Percentiles rank a stretch among this genome's conserved stretches.
These are phyloP conservation scores for Aspergillus brunneoviolaceus DNA, from an alignment of 2,329 filamentous ascomycete species.

Conservation along the genomic window DNA sequence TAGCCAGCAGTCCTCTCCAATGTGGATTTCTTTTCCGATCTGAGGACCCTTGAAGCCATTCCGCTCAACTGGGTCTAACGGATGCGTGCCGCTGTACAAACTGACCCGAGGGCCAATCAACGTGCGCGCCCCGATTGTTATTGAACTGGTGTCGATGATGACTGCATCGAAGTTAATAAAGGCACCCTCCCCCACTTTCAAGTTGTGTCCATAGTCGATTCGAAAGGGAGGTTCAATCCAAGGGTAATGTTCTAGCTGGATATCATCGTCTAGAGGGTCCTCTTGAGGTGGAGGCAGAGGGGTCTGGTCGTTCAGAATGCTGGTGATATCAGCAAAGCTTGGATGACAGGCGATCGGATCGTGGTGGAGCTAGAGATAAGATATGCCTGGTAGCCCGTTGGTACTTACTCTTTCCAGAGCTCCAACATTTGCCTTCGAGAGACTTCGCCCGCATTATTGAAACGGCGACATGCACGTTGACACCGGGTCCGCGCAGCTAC, in stretches of 20 bases:
- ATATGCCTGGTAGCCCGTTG: not conserved
- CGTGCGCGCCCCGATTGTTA: slow-evolving; percentile 74
- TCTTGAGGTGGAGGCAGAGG: slow-evolving; percentile 61
- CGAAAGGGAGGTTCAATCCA: slow-evolving; percentile 70
- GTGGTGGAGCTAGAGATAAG: not conserved
- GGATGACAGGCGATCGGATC: no score
- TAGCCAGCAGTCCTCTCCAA: slow-evolving; percentile 81
- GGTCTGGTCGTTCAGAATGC: slow-evolving; percentile 61
- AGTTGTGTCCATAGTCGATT: slow-evolving; percentile 76
- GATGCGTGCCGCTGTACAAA: slow-evolving; percentile 74
- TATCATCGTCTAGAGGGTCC: slow-evolving; percentile 64
- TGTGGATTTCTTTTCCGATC: slow-evolving; percentile 67
- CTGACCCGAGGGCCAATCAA: slow-evolving; percentile 76
- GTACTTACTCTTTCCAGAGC: slow-evolving; percentile 69
- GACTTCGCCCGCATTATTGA: slow-evolving; percentile 63
- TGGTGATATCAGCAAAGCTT: slow-evolving; percentile 33
- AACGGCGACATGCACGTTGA: slow-evolving; percentile 59
- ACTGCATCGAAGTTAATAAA: slow-evolving; percentile 75
- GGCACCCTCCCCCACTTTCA: slow-evolving; percentile 67
- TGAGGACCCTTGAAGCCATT: slow-evolving; percentile 77
- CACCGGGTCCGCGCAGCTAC: slow-evolving; percentile 63
- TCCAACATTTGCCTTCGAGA: slow-evolving; percentile 63
- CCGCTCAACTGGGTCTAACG: slow-evolving; percentile 70
- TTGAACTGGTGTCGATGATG: slow-evolving; percentile 73
- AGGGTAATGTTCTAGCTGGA: slow-evolving; percentile 62